Evolutionary conservation across 1,284 basidiomycete species (phyloP), one percentile per base, ranked within the genome.

Genomic region (Cryptococcus sp.): DNA sequence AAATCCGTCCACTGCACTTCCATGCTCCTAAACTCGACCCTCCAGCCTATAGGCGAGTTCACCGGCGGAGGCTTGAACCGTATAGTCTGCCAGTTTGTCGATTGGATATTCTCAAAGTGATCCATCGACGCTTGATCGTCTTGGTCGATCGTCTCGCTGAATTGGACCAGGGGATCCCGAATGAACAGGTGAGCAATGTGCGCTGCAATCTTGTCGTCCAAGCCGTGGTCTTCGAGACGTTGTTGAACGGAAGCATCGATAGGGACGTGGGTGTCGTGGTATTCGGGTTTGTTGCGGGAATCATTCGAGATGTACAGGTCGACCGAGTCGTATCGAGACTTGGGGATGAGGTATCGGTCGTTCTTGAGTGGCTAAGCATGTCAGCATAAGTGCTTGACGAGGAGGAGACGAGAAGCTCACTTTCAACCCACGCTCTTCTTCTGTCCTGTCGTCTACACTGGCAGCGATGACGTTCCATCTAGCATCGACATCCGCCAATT

Each of bases 41-140:
- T 81, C 95, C 95, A 99, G 24, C 95, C 95, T 51, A 98, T 97
- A 18, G 82, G 70, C 2, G 90, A 91, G 50, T 88, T 84, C 1
- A 87, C 84, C 26, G 92, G 91, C 6, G 95, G 95, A 5, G 95
- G 95, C 73, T 99, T 99, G 80, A 99, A 98, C 26, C 95, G 83
- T 48, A 99, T 79, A 0, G 95, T 97, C 75, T 98, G 95, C 95
- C 95, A 99, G 69, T 98, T 98, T 9, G 95, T 98, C 5, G 92
- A 95, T 81, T 98, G 95, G 31, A 98, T 85, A 66, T 97, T 98
- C 86, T 99, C 95, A 63, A 98, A 98, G 70, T 99, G 95, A 66
- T 98, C 95, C 59, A 82, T 91, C 52, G 87, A 92, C 23, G 77
- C 77, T 35, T 77, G 74, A 68, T 98, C 91, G 69, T 97, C 89